Percentiles rank a stretch among this genome's conserved stretches.
Conservation (phyloP, 441 rosid species). For the Gossypium davidsonii region DNA sequence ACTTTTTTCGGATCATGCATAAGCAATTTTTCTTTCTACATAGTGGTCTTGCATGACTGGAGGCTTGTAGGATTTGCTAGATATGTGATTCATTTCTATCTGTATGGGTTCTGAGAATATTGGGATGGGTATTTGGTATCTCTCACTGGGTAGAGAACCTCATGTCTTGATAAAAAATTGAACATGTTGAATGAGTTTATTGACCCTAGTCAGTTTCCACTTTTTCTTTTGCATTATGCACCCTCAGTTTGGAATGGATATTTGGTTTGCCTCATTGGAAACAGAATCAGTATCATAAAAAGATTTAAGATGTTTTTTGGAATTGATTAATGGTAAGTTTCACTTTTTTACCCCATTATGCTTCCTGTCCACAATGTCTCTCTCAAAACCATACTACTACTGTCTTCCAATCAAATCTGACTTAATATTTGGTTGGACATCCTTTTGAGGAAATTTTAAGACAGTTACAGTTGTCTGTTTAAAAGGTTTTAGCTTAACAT, state of each 20-base stretch:
- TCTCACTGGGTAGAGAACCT: background rate
- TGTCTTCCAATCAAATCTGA: background rate
- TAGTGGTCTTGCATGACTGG: background rate
- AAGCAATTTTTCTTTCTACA: background rate
- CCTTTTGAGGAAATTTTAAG: background rate
- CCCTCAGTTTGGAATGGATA: slow-evolving; percentile 2
- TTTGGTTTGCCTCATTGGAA: slow-evolving; percentile 5
- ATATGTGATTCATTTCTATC: background rate
- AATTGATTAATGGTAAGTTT: background rate
- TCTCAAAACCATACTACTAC: background rate
- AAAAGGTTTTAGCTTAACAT: background rate
- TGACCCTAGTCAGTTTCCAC: background rate
- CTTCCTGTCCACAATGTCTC: background rate
- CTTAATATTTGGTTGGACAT: background rate
- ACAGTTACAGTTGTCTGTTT: background rate
- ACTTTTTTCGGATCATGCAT: background rate
- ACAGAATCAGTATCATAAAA: background rate
- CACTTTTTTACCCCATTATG: background rate
- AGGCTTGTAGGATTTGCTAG: background rate
- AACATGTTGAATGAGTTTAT: background rate
- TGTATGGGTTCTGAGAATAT: background rate
- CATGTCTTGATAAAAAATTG: background rate
- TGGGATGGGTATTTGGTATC: background rate
- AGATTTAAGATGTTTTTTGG: background rate
- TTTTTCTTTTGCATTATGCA: background rate